These are phyloP conservation scores for Vitis hybrid DNA, from an alignment of 177 flowering plant species.

Conservation along the genomic window DNA sequence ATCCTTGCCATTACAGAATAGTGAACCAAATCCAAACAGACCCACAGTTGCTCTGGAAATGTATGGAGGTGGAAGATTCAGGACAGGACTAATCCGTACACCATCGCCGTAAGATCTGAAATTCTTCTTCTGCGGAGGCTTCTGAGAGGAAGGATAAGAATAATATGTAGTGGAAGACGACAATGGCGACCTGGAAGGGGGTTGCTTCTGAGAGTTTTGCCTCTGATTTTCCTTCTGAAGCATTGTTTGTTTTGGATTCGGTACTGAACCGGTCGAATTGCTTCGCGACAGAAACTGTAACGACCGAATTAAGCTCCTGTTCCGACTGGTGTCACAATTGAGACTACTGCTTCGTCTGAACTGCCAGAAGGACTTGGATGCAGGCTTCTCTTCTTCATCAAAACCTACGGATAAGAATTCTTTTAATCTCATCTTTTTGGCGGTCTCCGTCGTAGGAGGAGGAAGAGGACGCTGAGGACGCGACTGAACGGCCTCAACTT, in stretches of 20 bases:
- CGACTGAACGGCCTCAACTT: not conserved
- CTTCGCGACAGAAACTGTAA: constrained; percentile 63
- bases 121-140: constrained; percentile 50
- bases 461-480: not conserved
- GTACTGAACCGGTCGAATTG: constrained; percentile 83
- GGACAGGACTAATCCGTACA: constrained; percentile 56
- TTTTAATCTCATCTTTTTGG: constrained; percentile 53
- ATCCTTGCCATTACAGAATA: constrained; percentile 59
- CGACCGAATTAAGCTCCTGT: constrained; percentile 47
- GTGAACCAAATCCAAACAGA: constrained; percentile 70
- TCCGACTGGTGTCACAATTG: constrained; percentile 39
- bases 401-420: constrained; percentile 41
- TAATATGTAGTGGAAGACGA: constrained; percentile 5
- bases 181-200: constrained; percentile 10
- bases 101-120: constrained; percentile 40
- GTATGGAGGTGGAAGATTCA: constrained; percentile 70
- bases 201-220: constrained; percentile 34
- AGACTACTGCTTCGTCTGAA: constrained; percentile 80
- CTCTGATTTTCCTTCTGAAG: constrained; percentile 34
- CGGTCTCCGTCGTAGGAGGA: not conserved
- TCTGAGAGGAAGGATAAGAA: constrained; percentile 21
- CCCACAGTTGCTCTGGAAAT: constrained; percentile 54
- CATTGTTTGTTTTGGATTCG: constrained; percentile 36
- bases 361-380: constrained; percentile 64
- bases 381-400: constrained; percentile 37